Evolutionary conservation across 306 rosid species (phyloP), one percentile per base, ranked within the genome.

Genomic region (Calophaca sinica): DNA sequence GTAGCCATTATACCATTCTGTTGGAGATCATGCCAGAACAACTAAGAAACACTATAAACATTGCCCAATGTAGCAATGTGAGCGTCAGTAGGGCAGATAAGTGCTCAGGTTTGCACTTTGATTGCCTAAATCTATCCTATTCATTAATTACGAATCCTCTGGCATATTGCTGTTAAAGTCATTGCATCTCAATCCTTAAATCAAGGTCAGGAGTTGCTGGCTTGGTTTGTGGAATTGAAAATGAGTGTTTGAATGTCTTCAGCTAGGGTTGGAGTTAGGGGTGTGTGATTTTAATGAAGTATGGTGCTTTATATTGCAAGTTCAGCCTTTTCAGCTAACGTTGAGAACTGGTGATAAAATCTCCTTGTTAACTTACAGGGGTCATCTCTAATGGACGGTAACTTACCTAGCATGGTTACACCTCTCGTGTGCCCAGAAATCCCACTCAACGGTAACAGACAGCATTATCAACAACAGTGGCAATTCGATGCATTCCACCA

Each of bases 381-480:
- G 66, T 75, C 83, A 54, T 84, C 90, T 72, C 76, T 88, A 69
- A 74, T 83, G 76, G 94, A 87, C 61, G 74, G 86, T 67, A 86
- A 77, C 87, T 74, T 86, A 68, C 73, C 94, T 65, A 48, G 79
- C 86, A 83, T 89, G 91, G 84, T 76, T 64, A 32, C 90, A 5
- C 91, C 97, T 45, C 65, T 82, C 65, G 65, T 79, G 82, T 88
- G 96, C 94, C 86, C 97, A 0, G 97, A 94, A 77, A 72, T 71
- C 72, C 83, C 90, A 12, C 55, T 79, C 75, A 89, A 74, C 63
- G 86, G 83, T 49, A 87, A 75, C 84, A 82, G 94, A 78, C 88
- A 84, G 73, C 96, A 82, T 63, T 88, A 78, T 82, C 98, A 87
- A 78, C 94, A 87, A 66, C 97, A 82, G 67, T 89, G 90, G 93